phyloP scores from a whole-genome alignment of 768 basidiomycete genomes.

The Favolaschia claudopus region DNA sequence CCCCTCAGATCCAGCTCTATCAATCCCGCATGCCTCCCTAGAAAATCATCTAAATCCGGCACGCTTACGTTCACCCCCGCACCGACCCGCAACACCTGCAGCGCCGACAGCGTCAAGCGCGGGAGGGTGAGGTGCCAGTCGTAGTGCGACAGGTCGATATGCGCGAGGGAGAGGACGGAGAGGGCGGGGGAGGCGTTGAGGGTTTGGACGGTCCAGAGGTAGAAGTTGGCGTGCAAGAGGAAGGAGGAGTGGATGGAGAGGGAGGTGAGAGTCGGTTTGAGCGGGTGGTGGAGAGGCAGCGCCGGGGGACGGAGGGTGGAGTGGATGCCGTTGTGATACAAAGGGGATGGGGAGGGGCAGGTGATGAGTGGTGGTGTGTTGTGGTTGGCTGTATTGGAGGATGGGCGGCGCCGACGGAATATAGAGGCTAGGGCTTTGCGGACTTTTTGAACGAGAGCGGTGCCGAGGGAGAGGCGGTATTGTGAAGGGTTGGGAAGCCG shows the following conservation, averaged over 20 bases:
- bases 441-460: too few relatives aligned
- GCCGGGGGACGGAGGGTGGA: neutral
- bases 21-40: constrained; percentile 8
- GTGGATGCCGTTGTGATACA: neutral
- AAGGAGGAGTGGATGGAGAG: constrained; percentile 11
- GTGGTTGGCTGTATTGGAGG: too few relatives aligned
- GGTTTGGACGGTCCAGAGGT: constrained; percentile 5
- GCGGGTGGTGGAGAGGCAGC: neutral
- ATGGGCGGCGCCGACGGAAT: too few relatives aligned
- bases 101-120: neutral
- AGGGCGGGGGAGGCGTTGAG: constrained; percentile 18
- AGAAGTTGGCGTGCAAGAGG: constrained; percentile 14
- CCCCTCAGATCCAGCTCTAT: neutral
- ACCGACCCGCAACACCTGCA: neutral
- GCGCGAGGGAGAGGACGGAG: constrained; percentile 12
- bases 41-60: constrained; percentile 10
- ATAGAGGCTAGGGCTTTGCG: too few relatives aligned
- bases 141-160: constrained; percentile 14
- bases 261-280: neutral
- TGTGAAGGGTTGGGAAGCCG: too few relatives aligned
- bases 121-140: constrained; percentile 21
- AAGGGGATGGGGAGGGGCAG: too few relatives aligned
- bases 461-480: too few relatives aligned
- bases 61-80: constrained; percentile 5
- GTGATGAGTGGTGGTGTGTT: too few relatives aligned